phyloP scores from a whole-genome alignment of 2,329 filamentous ascomycete genomes.

The Paramyrothecium roridum region DNA sequence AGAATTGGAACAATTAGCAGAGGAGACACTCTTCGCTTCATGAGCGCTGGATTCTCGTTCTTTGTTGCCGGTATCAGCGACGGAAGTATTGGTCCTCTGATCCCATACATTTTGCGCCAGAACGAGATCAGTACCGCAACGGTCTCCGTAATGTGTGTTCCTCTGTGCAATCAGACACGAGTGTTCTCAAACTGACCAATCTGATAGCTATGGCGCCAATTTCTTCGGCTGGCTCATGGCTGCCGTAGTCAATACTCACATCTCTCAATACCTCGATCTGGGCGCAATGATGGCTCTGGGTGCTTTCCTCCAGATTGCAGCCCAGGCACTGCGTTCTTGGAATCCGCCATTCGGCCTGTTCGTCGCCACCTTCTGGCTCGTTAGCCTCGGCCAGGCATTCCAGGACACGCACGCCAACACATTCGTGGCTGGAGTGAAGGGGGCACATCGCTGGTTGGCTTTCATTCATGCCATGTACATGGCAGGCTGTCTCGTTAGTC shows the following conservation, averaged over 20 bases:
- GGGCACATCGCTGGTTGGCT: constrained; percentile 57
- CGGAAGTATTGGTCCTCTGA: constrained; percentile 59
- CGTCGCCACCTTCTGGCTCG: constrained; percentile 54
- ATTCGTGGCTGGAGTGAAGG: constrained; percentile 49
- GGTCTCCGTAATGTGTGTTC: constrained; percentile 44
- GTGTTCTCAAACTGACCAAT: neutral
- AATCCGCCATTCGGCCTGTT: constrained; percentile 55
- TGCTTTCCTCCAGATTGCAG: constrained; percentile 49
- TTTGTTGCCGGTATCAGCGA: constrained; percentile 65
- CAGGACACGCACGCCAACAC: constrained; percentile 64
- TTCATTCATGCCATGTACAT: constrained; percentile 64
- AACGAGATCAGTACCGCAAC: constrained; percentile 52
- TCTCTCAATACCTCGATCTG: constrained; percentile 48
- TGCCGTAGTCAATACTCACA: constrained; percentile 52
- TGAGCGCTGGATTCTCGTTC: constrained; percentile 58
- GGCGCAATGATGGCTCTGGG: constrained; percentile 56
- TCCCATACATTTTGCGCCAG: constrained; percentile 58
- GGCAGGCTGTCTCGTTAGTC: constrained; percentile 53
- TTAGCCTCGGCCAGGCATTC: constrained; percentile 57
- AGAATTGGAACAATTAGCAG: constrained; percentile 30
- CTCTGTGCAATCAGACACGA: neutral
- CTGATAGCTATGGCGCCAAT: constrained; percentile 46
- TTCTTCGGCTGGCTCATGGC: constrained; percentile 60
- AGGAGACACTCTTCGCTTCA: constrained; percentile 40
- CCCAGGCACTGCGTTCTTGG: constrained; percentile 55